Evolutionary conservation across 192 early-diverging fungal genomes (phyloP).

Genomic region (Backusella macrospora): DNA sequence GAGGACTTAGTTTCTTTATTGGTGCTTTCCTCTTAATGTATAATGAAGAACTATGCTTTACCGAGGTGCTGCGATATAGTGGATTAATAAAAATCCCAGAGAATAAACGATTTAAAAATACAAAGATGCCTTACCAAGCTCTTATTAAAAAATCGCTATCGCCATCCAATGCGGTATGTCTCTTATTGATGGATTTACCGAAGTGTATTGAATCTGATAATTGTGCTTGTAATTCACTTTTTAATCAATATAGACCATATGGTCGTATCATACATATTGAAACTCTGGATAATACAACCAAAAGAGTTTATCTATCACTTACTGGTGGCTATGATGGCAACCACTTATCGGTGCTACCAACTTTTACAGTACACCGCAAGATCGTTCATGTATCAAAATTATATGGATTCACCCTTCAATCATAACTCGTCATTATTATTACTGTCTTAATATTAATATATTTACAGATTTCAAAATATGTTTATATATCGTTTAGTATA

Average conservation of each 20-base stretch:
- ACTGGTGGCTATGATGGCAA: neutral
- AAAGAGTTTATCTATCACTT: neutral
- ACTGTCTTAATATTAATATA: too few relatives aligned
- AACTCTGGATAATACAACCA: neutral
- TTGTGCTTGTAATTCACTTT: neutral
- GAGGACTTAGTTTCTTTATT: neutral
- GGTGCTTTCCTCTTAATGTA: neutral
- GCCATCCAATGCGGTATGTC: neutral
- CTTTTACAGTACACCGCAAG: neutral
- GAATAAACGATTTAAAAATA: neutral
- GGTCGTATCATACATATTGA: neutral
- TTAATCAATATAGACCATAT: neutral
- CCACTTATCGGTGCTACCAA: neutral
- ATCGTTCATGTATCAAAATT: neutral
- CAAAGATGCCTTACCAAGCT: neutral
- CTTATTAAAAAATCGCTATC: neutral
- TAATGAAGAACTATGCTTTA: neutral
- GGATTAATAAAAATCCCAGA: neutral
- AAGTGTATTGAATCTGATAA: neutral
- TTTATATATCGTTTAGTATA: too few relatives aligned
- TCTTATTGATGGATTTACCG: neutral
- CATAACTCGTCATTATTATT: too few relatives aligned
- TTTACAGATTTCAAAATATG: too few relatives aligned
- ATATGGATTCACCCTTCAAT: neutral
- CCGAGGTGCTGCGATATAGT: neutral